These are phyloP conservation scores for Hippophae rhamnoides DNA, from an alignment of 306 rosid genomes.

Conservation along the genomic window DNA sequence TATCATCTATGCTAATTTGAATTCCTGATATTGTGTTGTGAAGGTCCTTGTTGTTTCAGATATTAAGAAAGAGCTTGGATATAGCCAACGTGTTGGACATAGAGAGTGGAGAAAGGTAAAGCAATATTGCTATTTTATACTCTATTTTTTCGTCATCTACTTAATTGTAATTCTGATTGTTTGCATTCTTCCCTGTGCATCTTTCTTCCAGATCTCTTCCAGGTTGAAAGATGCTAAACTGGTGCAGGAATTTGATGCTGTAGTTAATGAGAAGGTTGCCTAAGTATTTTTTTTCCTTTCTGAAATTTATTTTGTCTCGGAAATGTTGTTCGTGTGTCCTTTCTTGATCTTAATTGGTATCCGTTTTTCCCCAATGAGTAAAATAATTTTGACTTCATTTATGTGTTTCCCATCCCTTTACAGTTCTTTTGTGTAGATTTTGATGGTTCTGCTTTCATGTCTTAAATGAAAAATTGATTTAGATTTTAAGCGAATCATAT, in stretches of 20 bases:
- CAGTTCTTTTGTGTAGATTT: too few relatives aligned
- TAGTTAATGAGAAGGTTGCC: constrained; percentile 71
- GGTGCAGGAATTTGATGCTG: constrained; percentile 72
- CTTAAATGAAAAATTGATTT: too few relatives aligned
- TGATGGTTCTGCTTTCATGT: too few relatives aligned
- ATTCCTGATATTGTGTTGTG: constrained; percentile 18
- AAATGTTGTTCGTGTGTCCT: too few relatives aligned
- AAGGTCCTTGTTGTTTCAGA: constrained; percentile 80
- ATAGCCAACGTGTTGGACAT: constrained; percentile 47
- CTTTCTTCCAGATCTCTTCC: constrained; percentile 39
- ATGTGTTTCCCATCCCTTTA: too few relatives aligned
- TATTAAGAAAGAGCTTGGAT: constrained; percentile 79
- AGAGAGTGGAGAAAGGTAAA: constrained; percentile 69
- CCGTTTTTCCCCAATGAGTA: too few relatives aligned
- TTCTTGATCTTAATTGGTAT: too few relatives aligned
- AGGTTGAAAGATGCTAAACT: constrained; percentile 50
- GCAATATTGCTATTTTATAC: background rate
- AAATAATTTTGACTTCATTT: too few relatives aligned
- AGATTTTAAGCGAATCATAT: too few relatives aligned
- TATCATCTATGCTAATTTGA: constrained; percentile 13
- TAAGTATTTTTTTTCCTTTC: background rate
- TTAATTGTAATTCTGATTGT: constrained; percentile 6
- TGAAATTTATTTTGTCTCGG: background rate
- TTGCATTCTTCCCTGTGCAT: constrained; percentile 5
- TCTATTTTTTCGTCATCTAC: background rate